A percentile compares a stretch with the other conserved stretches of the same genome.
Evolutionary conservation across 768 basidiomycete species (phyloP).

Genomic region (Crepidotus variabilis): DNA sequence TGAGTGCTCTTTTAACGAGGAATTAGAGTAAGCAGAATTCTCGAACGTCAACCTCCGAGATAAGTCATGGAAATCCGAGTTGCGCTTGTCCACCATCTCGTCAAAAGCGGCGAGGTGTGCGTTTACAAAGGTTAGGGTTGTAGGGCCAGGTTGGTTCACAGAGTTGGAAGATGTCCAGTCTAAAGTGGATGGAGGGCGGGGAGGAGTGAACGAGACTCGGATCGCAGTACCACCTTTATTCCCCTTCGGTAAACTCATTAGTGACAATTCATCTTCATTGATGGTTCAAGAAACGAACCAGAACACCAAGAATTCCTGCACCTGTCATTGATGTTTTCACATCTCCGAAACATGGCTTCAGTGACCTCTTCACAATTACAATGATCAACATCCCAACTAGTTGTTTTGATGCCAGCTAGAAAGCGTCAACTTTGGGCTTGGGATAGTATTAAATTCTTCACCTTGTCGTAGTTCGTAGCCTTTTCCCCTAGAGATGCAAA

Average conservation of each 20-base stretch:
- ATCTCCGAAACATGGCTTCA: constrained; percentile 49
- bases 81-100: constrained; percentile 70
- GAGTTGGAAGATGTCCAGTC: background rate
- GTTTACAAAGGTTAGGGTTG: constrained; percentile 70
- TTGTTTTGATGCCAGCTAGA: constrained; percentile 68
- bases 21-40: constrained; percentile 4
- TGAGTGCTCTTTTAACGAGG: background rate
- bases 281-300: constrained; percentile 42
- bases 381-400: constrained; percentile 83
- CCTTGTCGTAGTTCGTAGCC: constrained; percentile 63
- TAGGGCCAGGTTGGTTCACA: constrained; percentile 30
- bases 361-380: constrained; percentile 54
- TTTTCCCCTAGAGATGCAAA: constrained; percentile 72
- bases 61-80: constrained; percentile 73
- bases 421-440: background rate
- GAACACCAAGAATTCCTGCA: constrained; percentile 72
- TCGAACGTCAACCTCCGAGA: constrained; percentile 54
- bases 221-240: constrained; percentile 81
- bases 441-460: constrained; percentile 15
- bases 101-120: constrained; percentile 84
- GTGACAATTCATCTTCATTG: constrained; percentile 2
- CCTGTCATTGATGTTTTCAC: constrained; percentile 53
- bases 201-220: constrained; percentile 54
- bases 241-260: constrained; percentile 41
- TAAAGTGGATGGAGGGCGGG: constrained; percentile 12